phyloP scores from a whole-genome alignment of 768 basidiomycete genomes.

The Suillus placidus region DNA sequence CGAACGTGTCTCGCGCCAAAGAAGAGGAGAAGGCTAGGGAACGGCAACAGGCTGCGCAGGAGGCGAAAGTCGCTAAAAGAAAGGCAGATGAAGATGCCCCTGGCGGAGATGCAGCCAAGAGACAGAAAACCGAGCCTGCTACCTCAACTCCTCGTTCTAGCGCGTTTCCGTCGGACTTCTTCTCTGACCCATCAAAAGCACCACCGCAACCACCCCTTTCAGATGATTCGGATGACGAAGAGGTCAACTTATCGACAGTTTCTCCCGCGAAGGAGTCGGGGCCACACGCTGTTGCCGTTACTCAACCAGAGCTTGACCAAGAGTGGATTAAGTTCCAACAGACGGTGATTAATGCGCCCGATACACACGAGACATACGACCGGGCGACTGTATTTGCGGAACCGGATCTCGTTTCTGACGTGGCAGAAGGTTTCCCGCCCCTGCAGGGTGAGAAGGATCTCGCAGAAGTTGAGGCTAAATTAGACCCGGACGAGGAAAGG shows the following conservation, averaged over 20 bases:
- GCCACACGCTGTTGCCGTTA: not conserved
- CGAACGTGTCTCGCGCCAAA: constrained; percentile 58
- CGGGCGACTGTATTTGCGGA: constrained; percentile 75
- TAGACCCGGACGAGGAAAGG: constrained; percentile 46
- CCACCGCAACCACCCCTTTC: constrained; percentile 38
- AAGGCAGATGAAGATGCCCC: constrained; percentile 28
- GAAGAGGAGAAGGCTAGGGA: constrained; percentile 53
- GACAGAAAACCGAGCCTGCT: constrained; percentile 27
- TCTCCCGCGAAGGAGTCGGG: constrained; percentile 7
- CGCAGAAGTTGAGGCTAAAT: constrained; percentile 5
- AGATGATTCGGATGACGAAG: constrained; percentile 48
- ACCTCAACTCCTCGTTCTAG: constrained; percentile 13
- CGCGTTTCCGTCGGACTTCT: constrained; percentile 69
- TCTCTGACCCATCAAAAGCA: constrained; percentile 71
- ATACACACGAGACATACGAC: constrained; percentile 55
- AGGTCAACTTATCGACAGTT: constrained; percentile 27
- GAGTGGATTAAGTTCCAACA: constrained; percentile 79
- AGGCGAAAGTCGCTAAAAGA: constrained; percentile 40
- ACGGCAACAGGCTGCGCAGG: constrained; percentile 38
- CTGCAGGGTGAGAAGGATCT: constrained; percentile 7
- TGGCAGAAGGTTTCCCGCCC: constrained; percentile 51
- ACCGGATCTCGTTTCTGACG: constrained; percentile 54
- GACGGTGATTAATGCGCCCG: constrained; percentile 52
- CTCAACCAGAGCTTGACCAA: constrained; percentile 51
- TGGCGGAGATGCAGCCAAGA: constrained; percentile 35